phyloP scores from a whole-genome alignment of 345 rosid species.

The Pugionium cornutum region DNA sequence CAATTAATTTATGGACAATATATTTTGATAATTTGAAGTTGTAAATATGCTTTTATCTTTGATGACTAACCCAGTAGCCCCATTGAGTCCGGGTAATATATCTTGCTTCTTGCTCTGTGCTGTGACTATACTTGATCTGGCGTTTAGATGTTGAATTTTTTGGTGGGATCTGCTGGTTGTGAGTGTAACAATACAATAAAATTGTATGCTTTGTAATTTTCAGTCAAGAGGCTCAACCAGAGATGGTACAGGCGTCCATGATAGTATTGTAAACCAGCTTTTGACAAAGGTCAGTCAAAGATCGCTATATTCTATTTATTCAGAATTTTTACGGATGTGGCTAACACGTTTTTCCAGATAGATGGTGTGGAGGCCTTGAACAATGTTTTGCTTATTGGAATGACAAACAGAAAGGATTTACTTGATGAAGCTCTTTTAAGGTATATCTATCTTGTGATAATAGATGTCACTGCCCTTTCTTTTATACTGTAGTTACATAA shows the following conservation, averaged over 20 bases:
- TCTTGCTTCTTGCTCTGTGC: not conserved
- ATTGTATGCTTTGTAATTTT: slow-evolving; percentile 31
- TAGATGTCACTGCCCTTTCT: not conserved
- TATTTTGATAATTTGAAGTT: not conserved
- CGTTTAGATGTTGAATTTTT: not conserved
- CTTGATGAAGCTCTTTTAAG: slow-evolving; percentile 96
- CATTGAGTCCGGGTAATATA: slow-evolving; percentile 4
- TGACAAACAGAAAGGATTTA: slow-evolving; percentile 93
- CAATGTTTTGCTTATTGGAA: slow-evolving; percentile 92
- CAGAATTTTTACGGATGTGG: not conserved
- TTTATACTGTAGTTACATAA: slow-evolving; percentile 6
- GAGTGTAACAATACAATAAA: slow-evolving; percentile 6
- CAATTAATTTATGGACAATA: not conserved
- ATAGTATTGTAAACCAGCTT: slow-evolving; percentile 86
- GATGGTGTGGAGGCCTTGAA: slow-evolving; percentile 95
- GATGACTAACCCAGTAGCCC: slow-evolving; percentile 8
- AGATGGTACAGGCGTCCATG: slow-evolving; percentile 94
- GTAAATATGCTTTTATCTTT: slow-evolving; percentile 13
- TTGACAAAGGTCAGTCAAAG: slow-evolving; percentile 72
- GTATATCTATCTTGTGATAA: slow-evolving; percentile 43
- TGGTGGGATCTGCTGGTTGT: slow-evolving; percentile 1
- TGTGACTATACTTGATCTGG: not conserved
- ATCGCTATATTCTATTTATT: not conserved
- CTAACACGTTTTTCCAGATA: slow-evolving; percentile 50
- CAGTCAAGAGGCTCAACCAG: slow-evolving; percentile 91